These are phyloP conservation scores for Lepidium africanum DNA, from an alignment of 345 rosid species.

Conservation along the genomic window DNA sequence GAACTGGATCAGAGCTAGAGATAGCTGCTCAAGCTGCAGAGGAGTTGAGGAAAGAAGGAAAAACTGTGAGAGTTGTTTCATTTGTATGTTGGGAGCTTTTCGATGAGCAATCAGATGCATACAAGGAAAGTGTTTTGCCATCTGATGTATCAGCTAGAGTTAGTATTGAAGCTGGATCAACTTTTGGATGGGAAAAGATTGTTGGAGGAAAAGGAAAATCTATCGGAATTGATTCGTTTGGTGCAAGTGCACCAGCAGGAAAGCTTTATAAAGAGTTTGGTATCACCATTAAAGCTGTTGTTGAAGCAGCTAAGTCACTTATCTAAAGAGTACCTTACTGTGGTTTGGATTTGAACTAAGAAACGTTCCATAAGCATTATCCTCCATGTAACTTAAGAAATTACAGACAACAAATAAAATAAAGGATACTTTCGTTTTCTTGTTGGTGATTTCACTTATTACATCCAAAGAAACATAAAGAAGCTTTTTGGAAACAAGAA, in stretches of 20 bases:
- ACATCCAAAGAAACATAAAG: no score
- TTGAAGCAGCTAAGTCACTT: conserved; percentile 65
- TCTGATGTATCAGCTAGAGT: conserved; percentile 69
- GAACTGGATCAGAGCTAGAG: conserved; percentile 93
- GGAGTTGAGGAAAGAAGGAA: conserved; percentile 70
- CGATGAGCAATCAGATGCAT: conserved; percentile 62
- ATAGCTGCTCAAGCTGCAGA: conserved; percentile 67
- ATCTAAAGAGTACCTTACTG: conserved; percentile 10
- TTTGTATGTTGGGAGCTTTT: conserved; percentile 89
- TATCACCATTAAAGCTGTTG: conserved; percentile 59
- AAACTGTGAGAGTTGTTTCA: conserved; percentile 72
- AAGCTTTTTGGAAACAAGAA: neutral
- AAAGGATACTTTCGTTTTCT: neutral
- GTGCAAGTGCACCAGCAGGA: conserved; percentile 94
- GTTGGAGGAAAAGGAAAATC: conserved; percentile 74
- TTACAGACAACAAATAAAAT: neutral
- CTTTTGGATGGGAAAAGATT: conserved; percentile 85
- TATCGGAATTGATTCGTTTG: conserved; percentile 72
- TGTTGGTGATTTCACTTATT: neutral
- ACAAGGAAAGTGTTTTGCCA: conserved; percentile 90
- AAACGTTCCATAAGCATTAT: neutral
- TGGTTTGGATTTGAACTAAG: neutral
- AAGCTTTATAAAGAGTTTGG: conserved; percentile 81
- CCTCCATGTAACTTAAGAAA: no score
- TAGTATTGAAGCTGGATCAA: conserved; percentile 86